phyloP scores from a whole-genome alignment of 1,139 yeast species.

The Yamadazyma pseudoaaseri region DNA sequence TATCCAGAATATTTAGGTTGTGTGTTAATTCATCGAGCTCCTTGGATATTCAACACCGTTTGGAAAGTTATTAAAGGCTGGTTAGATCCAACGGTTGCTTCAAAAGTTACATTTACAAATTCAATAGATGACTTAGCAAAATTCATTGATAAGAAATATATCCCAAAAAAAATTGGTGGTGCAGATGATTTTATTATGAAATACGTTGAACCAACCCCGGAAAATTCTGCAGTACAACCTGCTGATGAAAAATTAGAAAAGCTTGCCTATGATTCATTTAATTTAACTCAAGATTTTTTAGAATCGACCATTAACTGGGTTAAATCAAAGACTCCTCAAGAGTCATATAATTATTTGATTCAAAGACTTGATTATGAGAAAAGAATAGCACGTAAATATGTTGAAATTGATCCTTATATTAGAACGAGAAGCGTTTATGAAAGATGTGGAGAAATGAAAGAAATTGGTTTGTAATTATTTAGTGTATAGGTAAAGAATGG shows the following conservation, averaged over 20 bases:
- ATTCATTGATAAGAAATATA: constrained; percentile 49
- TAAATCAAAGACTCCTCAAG: constrained; percentile 45
- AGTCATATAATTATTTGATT: constrained; percentile 37
- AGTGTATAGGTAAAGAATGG: too few species aligned
- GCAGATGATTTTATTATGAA: constrained; percentile 51
- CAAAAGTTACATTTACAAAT: constrained; percentile 75
- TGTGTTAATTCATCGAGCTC: constrained; percentile 44
- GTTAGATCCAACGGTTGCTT: constrained; percentile 72
- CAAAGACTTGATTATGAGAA: constrained; percentile 51
- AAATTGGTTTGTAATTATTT: constrained; percentile 9
- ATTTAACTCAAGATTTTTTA: constrained; percentile 32
- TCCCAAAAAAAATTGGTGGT: constrained; percentile 72
- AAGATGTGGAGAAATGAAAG: constrained; percentile 42
- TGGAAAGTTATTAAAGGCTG: constrained; percentile 48
- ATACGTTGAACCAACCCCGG: constrained; percentile 50
- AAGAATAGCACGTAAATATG: constrained; percentile 55
- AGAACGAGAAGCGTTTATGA: constrained; percentile 71
- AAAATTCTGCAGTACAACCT: constrained; percentile 20
- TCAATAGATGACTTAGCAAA: constrained; percentile 55
- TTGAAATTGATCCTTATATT: constrained; percentile 65
- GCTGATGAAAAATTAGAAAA: constrained; percentile 38
- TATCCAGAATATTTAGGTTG: constrained; percentile 48
- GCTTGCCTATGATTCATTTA: constrained; percentile 28
- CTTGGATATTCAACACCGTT: constrained; percentile 49
- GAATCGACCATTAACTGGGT: constrained; percentile 68